phyloP scores from a whole-genome alignment of 2,329 filamentous ascomycete species.

The Cladosporium phlei region DNA sequence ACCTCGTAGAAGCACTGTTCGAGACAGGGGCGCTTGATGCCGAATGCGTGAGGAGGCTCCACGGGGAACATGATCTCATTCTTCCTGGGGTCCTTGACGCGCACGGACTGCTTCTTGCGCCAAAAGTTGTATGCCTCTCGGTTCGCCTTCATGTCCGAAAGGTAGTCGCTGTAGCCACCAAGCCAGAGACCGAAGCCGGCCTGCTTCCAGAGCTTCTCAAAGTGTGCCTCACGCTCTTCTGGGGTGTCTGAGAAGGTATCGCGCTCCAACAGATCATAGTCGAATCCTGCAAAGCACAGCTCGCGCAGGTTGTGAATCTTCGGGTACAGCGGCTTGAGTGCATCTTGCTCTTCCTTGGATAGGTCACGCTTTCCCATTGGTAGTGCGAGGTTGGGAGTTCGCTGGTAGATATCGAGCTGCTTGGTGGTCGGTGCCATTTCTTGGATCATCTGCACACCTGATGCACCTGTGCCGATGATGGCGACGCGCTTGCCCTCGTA shows the following conservation, averaged over 20 bases:
- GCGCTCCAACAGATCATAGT: slow-evolving; percentile 52
- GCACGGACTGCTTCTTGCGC: slow-evolving; percentile 40
- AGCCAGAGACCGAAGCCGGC: slow-evolving; percentile 29
- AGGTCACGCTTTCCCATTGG: slow-evolving; percentile 54
- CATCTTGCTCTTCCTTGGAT: slow-evolving; percentile 48
- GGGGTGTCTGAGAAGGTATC: slow-evolving; percentile 47
- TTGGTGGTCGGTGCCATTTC: slow-evolving; percentile 42
- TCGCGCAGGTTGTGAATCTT: slow-evolving; percentile 51
- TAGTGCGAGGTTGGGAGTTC: slow-evolving; percentile 61
- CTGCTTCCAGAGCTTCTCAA: slow-evolving; percentile 37
- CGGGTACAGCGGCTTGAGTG: slow-evolving; percentile 37
- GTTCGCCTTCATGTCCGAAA: slow-evolving; percentile 40
- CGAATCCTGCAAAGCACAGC: slow-evolving; percentile 55
- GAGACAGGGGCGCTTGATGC: slow-evolving; percentile 44
- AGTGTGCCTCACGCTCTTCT: slow-evolving; percentile 42
- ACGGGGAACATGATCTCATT: slow-evolving; percentile 44
- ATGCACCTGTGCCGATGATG: slow-evolving; percentile 61
- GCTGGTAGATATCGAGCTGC: slow-evolving; percentile 57
- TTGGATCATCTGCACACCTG: slow-evolving; percentile 56
- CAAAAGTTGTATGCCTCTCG: slow-evolving; percentile 44
- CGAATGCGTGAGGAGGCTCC: slow-evolving; percentile 42
- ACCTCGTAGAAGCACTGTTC: slow-evolving; percentile 47
- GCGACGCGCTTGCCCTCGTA: slow-evolving; percentile 56
- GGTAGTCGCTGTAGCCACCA: slow-evolving; percentile 28
- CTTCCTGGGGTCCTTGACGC: slow-evolving; percentile 42